phyloP scores from a whole-genome alignment of 768 basidiomycete species.

The Asterophora lycoperdoides region DNA sequence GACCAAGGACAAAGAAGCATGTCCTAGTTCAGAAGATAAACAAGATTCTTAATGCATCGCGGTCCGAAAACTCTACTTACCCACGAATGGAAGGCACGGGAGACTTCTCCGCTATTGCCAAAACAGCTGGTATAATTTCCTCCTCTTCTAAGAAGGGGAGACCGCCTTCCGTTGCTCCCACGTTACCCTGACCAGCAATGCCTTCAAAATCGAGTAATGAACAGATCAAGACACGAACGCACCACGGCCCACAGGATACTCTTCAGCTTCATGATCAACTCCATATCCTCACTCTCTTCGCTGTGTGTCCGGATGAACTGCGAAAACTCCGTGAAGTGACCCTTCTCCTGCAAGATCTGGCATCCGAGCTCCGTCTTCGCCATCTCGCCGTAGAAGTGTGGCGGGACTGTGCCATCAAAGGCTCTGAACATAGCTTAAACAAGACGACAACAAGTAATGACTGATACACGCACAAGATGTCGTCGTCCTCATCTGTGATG shows the following conservation, averaged over 20 bases:
- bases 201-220: neutral
- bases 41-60: neutral
- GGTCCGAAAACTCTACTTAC: constrained; percentile 40
- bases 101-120: constrained; percentile 89
- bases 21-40: constrained; percentile 49
- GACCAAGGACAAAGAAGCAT: constrained; percentile 91
- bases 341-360: constrained; percentile 83
- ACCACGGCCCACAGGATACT: constrained; percentile 97
- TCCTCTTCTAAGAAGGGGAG: constrained; percentile 95
- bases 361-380: constrained; percentile 95
- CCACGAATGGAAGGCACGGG: constrained; percentile 89
- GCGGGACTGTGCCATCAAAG: constrained; percentile 84
- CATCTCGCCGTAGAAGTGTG: constrained; percentile 98
- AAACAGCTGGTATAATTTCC: constrained; percentile 84
- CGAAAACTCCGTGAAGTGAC: constrained; percentile 87
- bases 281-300: constrained; percentile 76
- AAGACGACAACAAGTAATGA: constrained; percentile 1
- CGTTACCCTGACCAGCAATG: constrained; percentile 66
- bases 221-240: constrained; percentile 28
- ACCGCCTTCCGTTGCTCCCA: constrained; percentile 86
- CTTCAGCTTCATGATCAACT: constrained; percentile 85
- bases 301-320: constrained; percentile 87
- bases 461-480: constrained; percentile 42
- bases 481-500: constrained; percentile 61
- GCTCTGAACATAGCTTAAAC: constrained; percentile 34